Evolutionary conservation across 2,329 filamentous ascomycete genomes (phyloP), one percentile per base, ranked within the genome.

Genomic region (Ophiosphaerella korrae): DNA sequence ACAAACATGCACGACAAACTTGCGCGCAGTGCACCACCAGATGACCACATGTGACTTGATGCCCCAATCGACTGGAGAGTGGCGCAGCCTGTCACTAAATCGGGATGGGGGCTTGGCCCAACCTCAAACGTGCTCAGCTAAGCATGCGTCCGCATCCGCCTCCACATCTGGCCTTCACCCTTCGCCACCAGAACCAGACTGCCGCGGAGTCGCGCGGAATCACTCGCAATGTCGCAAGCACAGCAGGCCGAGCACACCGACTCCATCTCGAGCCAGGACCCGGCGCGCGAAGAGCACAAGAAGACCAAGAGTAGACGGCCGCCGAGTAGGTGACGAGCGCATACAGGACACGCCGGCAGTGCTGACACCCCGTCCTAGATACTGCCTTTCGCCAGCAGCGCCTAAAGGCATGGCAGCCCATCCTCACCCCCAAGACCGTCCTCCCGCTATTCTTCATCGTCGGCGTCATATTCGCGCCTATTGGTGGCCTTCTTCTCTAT

Each of bases 341-440:
- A 39, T 16, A 51, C 47, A 42, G 29, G 26, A 45, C n/a, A 37
- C 18, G 18, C 18, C 18, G 23, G 40, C 32, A 24, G 49, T 58
- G 51, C 63, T 72, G 57, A 73, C 44, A 21, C 16, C 11, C 26
- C 26, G 24, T 14, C 29, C 8, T 69, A 96, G 91, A 97, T 78
- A 97, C 93, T 52, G 94, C 94, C 9, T 99, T 97, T 74, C 85
- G 94, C 66, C 94, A 99, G 74, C 94, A 99, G 77, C 87, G 94
- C 72, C 78, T 99, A 75, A 97, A 97, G 78, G 94, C 94, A 79
- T 99, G 94, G 94, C 94, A 99, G 88, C 93, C 93, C 33, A 97
- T 97, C 70, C 81, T 97, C 44, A 97, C 93, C 3, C 93, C 93
- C 2, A 96, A 96, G 78, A 96, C 92, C 39, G 91, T 95, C 32